These are phyloP conservation scores for Kodamaea kakaduensis DNA, from an alignment of 805 yeast genomes.

Conservation along the genomic window DNA sequence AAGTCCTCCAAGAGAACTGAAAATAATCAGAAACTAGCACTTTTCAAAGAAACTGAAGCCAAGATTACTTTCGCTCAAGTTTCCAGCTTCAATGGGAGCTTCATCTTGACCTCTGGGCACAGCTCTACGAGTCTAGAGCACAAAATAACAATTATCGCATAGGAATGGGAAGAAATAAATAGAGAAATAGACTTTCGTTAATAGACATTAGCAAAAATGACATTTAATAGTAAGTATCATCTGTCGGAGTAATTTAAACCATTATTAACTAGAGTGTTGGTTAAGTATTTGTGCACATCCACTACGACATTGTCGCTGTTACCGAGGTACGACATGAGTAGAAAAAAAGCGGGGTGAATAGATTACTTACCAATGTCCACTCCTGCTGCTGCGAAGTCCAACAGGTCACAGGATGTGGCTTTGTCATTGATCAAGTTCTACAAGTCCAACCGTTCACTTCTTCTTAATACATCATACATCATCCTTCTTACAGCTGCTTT, in stretches of 20 bases:
- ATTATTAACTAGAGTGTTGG: too few relatives aligned
- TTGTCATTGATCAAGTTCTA: slow-evolving; percentile 30
- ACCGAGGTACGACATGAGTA: background rate
- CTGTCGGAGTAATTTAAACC: too few relatives aligned
- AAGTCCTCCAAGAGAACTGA: slow-evolving; percentile 7
- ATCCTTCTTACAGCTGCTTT: slow-evolving; percentile 41
- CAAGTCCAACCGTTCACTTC: slow-evolving; percentile 36
- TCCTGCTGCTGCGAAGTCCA: background rate
- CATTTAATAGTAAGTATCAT: too few relatives aligned
- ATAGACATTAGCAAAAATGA: too few relatives aligned
- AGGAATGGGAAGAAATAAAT: too few relatives aligned
- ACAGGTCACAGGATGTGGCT: slow-evolving; percentile 18
- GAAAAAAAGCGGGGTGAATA: slow-evolving; percentile 3
- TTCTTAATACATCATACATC: slow-evolving; percentile 40
- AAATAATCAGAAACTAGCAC: background rate
- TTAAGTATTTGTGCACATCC: background rate
- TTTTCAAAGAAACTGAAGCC: too few relatives aligned
- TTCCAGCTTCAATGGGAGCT: too few relatives aligned
- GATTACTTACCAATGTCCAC: slow-evolving; percentile 4
- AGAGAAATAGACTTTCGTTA: too few relatives aligned
- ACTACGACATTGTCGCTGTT: slow-evolving; percentile 1
- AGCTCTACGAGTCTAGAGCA: too few relatives aligned
- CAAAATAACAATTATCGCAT: too few relatives aligned
- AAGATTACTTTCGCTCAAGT: too few relatives aligned
- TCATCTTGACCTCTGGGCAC: too few relatives aligned